Evolutionary conservation across 495 filamentous ascomycete species (phyloP).

Genomic region (Saxophila tyrrhenica): DNA sequence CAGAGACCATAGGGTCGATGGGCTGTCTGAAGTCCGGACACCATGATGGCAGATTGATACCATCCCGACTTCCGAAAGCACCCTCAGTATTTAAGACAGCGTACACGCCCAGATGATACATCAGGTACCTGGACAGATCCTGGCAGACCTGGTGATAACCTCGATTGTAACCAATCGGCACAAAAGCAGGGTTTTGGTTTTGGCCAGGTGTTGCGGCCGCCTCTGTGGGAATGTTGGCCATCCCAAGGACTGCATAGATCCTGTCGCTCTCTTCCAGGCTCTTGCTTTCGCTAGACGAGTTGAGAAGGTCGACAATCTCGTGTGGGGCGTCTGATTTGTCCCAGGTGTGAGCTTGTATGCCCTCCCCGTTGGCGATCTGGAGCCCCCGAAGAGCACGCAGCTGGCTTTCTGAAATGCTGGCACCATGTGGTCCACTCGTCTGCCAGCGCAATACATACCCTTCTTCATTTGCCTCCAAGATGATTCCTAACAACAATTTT

Average conservation of each 20-base stretch:
- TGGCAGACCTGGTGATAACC: no score
- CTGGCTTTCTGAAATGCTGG: background rate
- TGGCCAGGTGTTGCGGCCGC: background rate
- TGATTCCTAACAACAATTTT: background rate
- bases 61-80: background rate
- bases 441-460: background rate
- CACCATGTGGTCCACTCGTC: background rate
- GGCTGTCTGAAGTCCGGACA: background rate
- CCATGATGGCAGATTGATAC: background rate
- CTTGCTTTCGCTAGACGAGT: background rate
- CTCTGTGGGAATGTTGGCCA: background rate
- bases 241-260: background rate
- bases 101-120: background rate
- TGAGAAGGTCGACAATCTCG: background rate
- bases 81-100: background rate
- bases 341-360: background rate
- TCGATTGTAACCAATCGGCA: background rate
- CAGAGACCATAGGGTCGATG: no score
- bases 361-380: background rate
- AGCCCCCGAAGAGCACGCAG: background rate
- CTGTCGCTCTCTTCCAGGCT: background rate
- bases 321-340: no score
- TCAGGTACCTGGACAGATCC: background rate
- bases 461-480: background rate
- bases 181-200: background rate